Percentiles rank a stretch among this genome's conserved stretches.
Evolutionary conservation across 2,329 filamentous ascomycete species (phyloP).

Genomic region (Talaromyces sp.): DNA sequence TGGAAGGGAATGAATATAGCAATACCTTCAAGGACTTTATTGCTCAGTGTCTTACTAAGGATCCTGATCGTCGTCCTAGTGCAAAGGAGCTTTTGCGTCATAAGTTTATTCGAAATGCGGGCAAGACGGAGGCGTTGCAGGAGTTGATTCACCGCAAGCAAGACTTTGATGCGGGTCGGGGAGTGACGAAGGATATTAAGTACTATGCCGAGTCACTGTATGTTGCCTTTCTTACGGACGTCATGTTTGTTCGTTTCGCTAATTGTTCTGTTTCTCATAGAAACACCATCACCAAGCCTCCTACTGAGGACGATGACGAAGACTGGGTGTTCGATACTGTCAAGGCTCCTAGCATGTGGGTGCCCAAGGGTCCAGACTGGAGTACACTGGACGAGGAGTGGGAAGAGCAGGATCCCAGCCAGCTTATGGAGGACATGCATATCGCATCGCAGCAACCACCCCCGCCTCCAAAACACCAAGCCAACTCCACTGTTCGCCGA

Average conservation of each 20-base stretch:
- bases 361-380: constrained; percentile 56
- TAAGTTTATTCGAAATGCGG: constrained; percentile 82
- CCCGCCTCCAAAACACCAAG: constrained; percentile 54
- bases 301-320: constrained; percentile 69
- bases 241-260: constrained; percentile 9
- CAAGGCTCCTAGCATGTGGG: constrained; percentile 66
- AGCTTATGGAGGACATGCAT: constrained; percentile 43
- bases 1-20: constrained; percentile 80
- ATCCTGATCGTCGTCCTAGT: constrained; percentile 79
- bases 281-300: constrained; percentile 62
- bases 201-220: constrained; percentile 93
- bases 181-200: constrained; percentile 69
- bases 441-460: constrained; percentile 46
- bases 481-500: constrained; percentile 59
- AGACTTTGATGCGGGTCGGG: constrained; percentile 75
- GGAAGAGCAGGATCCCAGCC: constrained; percentile 30
- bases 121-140: constrained; percentile 83
- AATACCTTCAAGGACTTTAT: constrained; percentile 95
- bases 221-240: constrained; percentile 25
- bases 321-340: constrained; percentile 97
- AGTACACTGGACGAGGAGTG: constrained; percentile 38
- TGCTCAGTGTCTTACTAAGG: constrained; percentile 85
- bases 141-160: constrained; percentile 82
- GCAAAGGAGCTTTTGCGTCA: constrained; percentile 87
- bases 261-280: constrained; percentile 33